Base-by-base conservation (phyloP, 768 basidiomycete species). In the Hygrocybe punicea region DNA sequence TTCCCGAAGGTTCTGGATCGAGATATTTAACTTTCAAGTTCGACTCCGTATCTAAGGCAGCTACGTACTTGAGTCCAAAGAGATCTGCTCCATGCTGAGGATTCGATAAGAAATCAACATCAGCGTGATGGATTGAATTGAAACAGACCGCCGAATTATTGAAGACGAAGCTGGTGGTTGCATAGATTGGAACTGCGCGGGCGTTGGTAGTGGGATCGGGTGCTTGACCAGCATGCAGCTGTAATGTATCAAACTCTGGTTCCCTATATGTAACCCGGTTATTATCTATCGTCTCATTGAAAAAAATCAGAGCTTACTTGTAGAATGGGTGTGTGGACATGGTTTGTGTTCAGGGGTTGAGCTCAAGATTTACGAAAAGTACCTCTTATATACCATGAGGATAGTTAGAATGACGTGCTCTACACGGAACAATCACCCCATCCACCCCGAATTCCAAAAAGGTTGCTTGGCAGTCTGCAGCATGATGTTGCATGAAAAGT, bases 171-270 rank as follows among this genome's bases (percentile, higher is more conserved):
- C 83, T 84, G 3, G 87, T 86, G 13, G 84, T 74, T 0, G 87
- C 83, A 57, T 90, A 91, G 64, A 93, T 90, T 1, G 91, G 91
- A 0, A 83, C 81, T 2, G 89, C 91, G 2, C 89, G 81, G 4
- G 91, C 86, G 56, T 86, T 84, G 0, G 86, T 88, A 1, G 84
- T 66, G 0, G 81, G 68, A 69, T 89, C 87, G 10, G 81, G 78
- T 11, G 69, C 71, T 59, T 89, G 85, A 1, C 90, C 90, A 16
- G 84, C 90, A 66, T 93, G 90, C 5, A 91, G 76, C 69, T 90
- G 88, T 47, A 91, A 75, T 1, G 89, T 91, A 63, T 91, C 88
- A 63, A 91, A 90, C 64, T 89, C 86, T 48, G 87, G 86, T 63
- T 76, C 74, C 70, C 80, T 81, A 25, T 21, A 34, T 25, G 35